Percentiles rank a stretch among this genome's conserved stretches.
Evolutionary conservation across 2,329 filamentous ascomycete species (phyloP).

Genomic region (Alternaria arborescens): DNA sequence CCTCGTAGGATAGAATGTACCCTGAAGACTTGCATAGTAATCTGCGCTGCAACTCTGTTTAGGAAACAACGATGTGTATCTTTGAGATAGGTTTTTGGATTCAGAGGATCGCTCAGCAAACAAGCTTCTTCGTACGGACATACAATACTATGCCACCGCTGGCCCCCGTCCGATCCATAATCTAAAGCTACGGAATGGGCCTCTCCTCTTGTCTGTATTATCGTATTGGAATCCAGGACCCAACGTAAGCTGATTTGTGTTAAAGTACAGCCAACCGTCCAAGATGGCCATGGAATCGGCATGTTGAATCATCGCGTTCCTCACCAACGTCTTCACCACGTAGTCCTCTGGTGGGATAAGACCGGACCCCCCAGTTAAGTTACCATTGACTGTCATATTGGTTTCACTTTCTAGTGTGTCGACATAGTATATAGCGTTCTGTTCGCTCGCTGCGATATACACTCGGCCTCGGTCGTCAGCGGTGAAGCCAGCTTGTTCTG

Average conservation of each 20-base stretch:
- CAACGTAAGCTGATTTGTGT: constrained; percentile 54
- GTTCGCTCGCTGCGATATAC: constrained; percentile 54
- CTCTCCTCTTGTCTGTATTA: constrained; percentile 49
- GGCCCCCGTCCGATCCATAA: constrained; percentile 50
- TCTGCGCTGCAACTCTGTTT: no score
- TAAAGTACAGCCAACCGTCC: constrained; percentile 55
- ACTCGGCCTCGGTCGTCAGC: constrained; percentile 54
- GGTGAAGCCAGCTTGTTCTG: constrained; percentile 55
- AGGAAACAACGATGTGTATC: no score
- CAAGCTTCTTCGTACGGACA: neutral
- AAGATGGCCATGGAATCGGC: constrained; percentile 54
- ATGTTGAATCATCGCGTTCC: constrained; percentile 55
- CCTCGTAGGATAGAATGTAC: no score
- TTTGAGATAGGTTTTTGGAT: neutral
- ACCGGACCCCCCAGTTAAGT: constrained; percentile 43
- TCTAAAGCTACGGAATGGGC: constrained; percentile 50
- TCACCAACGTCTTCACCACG: constrained; percentile 52
- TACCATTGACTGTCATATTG: constrained; percentile 48
- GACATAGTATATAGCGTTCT: constrained; percentile 57
- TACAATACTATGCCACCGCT: constrained; percentile 33
- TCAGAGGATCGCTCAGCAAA: neutral
- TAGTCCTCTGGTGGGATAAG: constrained; percentile 48
- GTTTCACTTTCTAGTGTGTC: constrained; percentile 49
- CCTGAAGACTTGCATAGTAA: no score
- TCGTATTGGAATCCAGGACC: constrained; percentile 50